phyloP scores from a whole-genome alignment of 345 rosid species.

The Leavenworthia alabamica region DNA sequence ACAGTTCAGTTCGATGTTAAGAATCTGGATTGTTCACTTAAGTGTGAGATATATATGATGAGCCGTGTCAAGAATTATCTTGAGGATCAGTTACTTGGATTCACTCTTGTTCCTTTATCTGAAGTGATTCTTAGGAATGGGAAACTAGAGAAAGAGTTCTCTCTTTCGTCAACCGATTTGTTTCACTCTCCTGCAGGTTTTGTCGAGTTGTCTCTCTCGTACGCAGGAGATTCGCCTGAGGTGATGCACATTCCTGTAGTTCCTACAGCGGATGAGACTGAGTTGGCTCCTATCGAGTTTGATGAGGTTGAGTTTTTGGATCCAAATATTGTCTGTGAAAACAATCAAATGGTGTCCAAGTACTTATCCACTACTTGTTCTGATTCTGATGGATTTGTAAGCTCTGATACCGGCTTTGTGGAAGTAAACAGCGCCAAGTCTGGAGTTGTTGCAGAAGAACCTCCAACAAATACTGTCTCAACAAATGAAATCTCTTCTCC shows the following conservation, averaged over 20 bases:
- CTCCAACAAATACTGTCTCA: slow-evolving; percentile 62
- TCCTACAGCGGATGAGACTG: slow-evolving; percentile 33
- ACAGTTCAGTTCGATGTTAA: slow-evolving; percentile 53
- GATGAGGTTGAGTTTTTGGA: slow-evolving; percentile 85
- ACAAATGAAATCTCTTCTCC: slow-evolving; percentile 72
- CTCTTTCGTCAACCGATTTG: slow-evolving; percentile 90
- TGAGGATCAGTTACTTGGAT: slow-evolving; percentile 90
- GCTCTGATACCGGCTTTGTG: slow-evolving; percentile 31
- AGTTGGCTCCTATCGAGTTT: slow-evolving; percentile 41
- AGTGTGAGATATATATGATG: slow-evolving; percentile 95
- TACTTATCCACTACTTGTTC: slow-evolving; percentile 56
- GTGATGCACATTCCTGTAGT: slow-evolving; percentile 52
- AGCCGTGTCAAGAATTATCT: slow-evolving; percentile 96
- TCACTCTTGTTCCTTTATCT: slow-evolving; percentile 83
- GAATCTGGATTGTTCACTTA: slow-evolving; percentile 64
- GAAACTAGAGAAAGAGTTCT: slow-evolving; percentile 74
- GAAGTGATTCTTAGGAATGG: slow-evolving; percentile 67
- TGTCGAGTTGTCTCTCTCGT: slow-evolving; percentile 67
- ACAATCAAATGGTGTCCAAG: slow-evolving; percentile 88
- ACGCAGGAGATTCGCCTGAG: slow-evolving; percentile 70
- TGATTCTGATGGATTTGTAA: slow-evolving; percentile 46
- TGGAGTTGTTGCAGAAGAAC: slow-evolving; percentile 27
- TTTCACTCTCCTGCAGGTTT: slow-evolving; percentile 94
- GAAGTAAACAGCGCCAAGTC: slow-evolving; percentile 47
- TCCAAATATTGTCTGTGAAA: slow-evolving; percentile 78